Conservation (phyloP, 1,284 basidiomycete genomes). For the Tilletia caries region DNA sequence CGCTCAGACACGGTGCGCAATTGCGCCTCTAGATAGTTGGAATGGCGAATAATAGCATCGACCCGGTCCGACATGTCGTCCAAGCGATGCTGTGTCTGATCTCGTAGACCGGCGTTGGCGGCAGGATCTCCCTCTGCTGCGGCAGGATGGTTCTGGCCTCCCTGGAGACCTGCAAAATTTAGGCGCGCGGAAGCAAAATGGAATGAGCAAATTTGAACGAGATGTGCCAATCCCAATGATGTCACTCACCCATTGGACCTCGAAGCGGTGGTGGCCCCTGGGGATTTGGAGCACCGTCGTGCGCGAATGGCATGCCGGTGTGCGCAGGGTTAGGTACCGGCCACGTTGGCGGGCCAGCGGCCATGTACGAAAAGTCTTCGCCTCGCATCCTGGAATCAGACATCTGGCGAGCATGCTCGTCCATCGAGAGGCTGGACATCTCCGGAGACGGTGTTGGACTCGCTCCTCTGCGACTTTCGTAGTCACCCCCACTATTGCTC, state of each 20-base stretch:
- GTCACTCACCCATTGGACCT: neutral
- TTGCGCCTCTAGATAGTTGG: slow-evolving; percentile 42
- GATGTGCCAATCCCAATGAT: too few species aligned
- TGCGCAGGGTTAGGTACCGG: neutral
- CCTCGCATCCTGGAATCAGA: neutral
- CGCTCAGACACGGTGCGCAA: slow-evolving; percentile 38
- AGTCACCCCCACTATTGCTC: slow-evolving; percentile 7
- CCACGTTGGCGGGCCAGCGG: neutral
- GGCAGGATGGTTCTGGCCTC: neutral
- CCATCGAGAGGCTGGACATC: slow-evolving; percentile 12
- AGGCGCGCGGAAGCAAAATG: too few species aligned
- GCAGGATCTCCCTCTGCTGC: slow-evolving; percentile 9
- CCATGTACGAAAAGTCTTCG: neutral
- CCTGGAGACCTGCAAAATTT: neutral
- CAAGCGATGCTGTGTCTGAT: slow-evolving; percentile 19
- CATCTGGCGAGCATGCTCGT: neutral
- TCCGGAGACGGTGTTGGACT: slow-evolving; percentile 7
- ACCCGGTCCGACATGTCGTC: slow-evolving; percentile 46
- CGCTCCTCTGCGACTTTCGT: neutral
- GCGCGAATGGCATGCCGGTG: neutral
- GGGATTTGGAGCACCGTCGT: neutral
- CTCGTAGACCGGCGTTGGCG: neutral
- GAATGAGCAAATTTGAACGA: too few species aligned
- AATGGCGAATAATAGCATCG: slow-evolving; percentile 46
- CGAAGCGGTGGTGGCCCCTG: neutral